Evolutionary conservation across 2,329 filamentous ascomycete genomes (phyloP).

Genomic region (Didymella lethalis): DNA sequence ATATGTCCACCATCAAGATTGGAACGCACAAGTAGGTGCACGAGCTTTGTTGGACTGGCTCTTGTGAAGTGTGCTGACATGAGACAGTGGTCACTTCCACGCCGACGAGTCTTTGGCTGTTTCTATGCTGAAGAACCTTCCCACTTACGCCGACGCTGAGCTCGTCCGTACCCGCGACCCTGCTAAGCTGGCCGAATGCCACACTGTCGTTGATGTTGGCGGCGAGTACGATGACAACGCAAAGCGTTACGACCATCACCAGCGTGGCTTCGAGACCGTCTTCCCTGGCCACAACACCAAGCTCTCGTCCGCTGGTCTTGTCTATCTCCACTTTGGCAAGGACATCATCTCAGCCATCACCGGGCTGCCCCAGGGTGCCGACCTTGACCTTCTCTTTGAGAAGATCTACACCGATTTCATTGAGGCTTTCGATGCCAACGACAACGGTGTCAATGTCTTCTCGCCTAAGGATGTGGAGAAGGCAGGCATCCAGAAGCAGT

Average conservation of each 20-base stretch:
- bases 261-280: constrained; percentile 84
- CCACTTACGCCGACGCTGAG: constrained; percentile 74
- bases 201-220: constrained; percentile 97
- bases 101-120: constrained; percentile 97
- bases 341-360: constrained; percentile 77
- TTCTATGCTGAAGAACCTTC: constrained; percentile 90
- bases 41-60: constrained; percentile 6
- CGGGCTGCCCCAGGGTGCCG: constrained; percentile 65
- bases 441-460: constrained; percentile 90
- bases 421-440: constrained; percentile 95
- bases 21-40: constrained; percentile 80
- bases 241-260: constrained; percentile 95
- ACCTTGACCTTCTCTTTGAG: constrained; percentile 78
- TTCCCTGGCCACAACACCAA: constrained; percentile 88
- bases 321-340: constrained; percentile 94
- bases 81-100: constrained; percentile 87
- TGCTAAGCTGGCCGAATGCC: constrained; percentile 77
- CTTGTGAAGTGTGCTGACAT: neutral
- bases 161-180: constrained; percentile 91
- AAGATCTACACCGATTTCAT: constrained; percentile 95
- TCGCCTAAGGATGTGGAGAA: constrained; percentile 73
- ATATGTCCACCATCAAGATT: constrained; percentile 74
- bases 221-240: constrained; percentile 82
- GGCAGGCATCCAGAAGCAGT: constrained; percentile 80
- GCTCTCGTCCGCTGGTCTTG: constrained; percentile 90